Conservation (phyloP, 192 early-diverging fungal genomes). For the Phycomyces nitens region DNA sequence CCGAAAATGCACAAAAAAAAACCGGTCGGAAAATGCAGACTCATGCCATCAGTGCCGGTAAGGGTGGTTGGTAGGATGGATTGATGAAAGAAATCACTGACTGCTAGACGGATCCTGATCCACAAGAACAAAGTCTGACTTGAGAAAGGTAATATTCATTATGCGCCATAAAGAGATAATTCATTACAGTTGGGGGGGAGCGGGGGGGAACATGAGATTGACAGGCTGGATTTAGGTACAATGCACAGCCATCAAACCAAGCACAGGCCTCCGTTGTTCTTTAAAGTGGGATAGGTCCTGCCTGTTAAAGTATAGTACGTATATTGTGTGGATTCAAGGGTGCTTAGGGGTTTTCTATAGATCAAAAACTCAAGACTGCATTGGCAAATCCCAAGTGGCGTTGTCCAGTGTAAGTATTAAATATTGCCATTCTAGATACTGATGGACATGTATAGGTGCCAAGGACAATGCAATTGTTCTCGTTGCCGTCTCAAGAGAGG, state of each 20-base stretch:
- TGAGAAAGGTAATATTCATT: not conserved
- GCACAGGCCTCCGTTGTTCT: not conserved
- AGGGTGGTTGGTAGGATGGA: too few species aligned
- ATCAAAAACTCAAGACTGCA: not conserved
- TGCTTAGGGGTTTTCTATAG: not conserved
- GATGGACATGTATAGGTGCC: not conserved
- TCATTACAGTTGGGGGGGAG: too few species aligned
- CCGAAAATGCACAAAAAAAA: not conserved
- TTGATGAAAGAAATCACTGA: too few species aligned
- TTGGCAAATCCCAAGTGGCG: not conserved
- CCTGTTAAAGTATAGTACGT: not conserved
- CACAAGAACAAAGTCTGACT: not conserved
- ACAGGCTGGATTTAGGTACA: not conserved
- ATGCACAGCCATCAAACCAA: not conserved
- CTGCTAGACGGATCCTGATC: not conserved
- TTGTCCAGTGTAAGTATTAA: not conserved
- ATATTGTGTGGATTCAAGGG: too few species aligned
- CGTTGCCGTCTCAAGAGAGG: not conserved
- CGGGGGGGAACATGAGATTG: not conserved
- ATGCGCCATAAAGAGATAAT: not conserved
- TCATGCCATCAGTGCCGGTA: slow-evolving; percentile 9
- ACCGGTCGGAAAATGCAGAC: not conserved
- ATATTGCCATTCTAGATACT: not conserved
- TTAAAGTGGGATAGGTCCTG: not conserved
- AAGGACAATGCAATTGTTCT: not conserved